Evolutionary conservation across 1,139 yeast genomes (phyloP).

Genomic region (Blastobotrys arbuscula): DNA sequence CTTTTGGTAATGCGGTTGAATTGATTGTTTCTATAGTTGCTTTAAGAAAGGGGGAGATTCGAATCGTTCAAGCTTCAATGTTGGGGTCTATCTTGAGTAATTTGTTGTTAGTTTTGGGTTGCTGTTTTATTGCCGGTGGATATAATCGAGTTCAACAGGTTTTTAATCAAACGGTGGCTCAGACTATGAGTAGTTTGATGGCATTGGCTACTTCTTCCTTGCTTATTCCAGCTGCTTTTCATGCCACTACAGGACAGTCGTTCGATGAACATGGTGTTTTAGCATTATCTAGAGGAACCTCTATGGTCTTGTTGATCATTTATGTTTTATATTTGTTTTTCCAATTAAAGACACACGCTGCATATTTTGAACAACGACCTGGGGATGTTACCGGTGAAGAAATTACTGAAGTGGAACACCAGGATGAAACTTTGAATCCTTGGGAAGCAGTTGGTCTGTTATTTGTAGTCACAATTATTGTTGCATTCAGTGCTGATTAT

Average conservation of each 20-base stretch:
- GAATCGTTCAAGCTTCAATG: conserved; percentile 95
- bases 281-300: conserved; percentile 78
- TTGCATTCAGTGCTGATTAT: conserved; percentile 88
- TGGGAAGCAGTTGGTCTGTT: conserved; percentile 35
- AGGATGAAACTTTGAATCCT: conserved; percentile 26
- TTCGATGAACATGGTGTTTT: conserved; percentile 49
- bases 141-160: conserved; percentile 76
- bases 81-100: conserved; percentile 88
- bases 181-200: conserved; percentile 91
- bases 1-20: conserved; percentile 93
- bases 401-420: conserved; percentile 16
- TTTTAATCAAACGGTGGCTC: conserved; percentile 95
- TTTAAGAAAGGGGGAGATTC: conserved; percentile 72
- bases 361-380: conserved; percentile 45
- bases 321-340: conserved; percentile 75
- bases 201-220: conserved; percentile 86
- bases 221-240: conserved; percentile 93
- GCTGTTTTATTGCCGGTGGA: conserved; percentile 93
- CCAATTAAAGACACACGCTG: conserved; percentile 83
- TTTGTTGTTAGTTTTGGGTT: conserved; percentile 83
- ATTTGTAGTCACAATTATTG: conserved; percentile 64
- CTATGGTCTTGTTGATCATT: conserved; percentile 69
- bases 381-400: conserved; percentile 15
- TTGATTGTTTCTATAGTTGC: conserved; percentile 92
- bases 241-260: conserved; percentile 49